phyloP scores from a whole-genome alignment of 73 alveolate genomes.

The Stentor roeselii region DNA sequence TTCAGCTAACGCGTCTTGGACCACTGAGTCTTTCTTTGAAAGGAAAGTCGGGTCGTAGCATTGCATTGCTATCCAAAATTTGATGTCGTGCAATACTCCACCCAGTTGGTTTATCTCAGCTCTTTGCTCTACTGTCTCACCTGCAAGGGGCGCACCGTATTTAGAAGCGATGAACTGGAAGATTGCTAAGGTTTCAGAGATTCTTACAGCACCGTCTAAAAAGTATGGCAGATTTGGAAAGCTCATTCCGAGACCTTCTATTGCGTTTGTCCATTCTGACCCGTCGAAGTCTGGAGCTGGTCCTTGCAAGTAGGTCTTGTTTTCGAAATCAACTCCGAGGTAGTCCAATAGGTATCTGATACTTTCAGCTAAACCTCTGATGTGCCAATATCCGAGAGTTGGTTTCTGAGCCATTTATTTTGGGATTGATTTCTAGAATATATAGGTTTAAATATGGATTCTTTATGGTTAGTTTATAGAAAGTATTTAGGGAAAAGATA shows the following conservation, averaged over 20 bases:
- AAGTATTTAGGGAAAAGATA: not conserved
- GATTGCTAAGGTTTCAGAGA: slow-evolving; percentile 38
- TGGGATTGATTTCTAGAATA: not conserved
- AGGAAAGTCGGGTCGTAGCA: not conserved
- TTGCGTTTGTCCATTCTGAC: slow-evolving; percentile 25
- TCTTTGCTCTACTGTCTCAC: slow-evolving; percentile 34
- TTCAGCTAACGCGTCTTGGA: not conserved
- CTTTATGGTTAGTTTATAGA: no score
- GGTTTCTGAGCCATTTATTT: slow-evolving; percentile 6
- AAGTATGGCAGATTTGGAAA: slow-evolving; percentile 44
- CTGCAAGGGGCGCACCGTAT: slow-evolving; percentile 32
- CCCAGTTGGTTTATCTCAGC: slow-evolving; percentile 5
- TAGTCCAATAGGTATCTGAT: slow-evolving; percentile 34
- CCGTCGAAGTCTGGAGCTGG: slow-evolving; percentile 35
- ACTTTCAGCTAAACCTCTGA: slow-evolving; percentile 42
- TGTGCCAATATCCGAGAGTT: slow-evolving; percentile 43
- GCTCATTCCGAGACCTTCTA: slow-evolving; percentile 8
- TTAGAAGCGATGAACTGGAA: slow-evolving; percentile 35
- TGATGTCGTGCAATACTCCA: slow-evolving; percentile 34
- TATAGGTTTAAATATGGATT: not conserved
- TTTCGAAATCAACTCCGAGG: slow-evolving; percentile 35
- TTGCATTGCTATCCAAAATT: not conserved
- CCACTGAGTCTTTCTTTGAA: slow-evolving; percentile 17
- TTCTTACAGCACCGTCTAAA: slow-evolving; percentile 32
- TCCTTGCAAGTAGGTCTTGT: slow-evolving; percentile 24